phyloP scores from a whole-genome alignment of 352 stramenopile genomes.

The Pythium chondricola region DNA sequence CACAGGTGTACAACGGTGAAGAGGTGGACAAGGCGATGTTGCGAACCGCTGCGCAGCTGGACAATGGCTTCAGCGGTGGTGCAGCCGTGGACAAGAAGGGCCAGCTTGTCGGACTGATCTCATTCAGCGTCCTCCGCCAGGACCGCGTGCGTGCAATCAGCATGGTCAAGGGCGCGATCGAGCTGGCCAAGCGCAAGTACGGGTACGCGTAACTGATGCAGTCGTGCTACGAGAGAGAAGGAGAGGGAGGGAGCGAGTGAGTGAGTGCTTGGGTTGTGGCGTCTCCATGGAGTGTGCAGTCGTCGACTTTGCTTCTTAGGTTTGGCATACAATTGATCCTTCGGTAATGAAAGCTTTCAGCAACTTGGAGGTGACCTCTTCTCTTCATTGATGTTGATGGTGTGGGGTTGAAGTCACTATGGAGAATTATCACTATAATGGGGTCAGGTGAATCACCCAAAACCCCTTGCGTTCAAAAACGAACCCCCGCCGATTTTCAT shows the following conservation, averaged over 20 bases:
- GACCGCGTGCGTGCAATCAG: conserved; percentile 85
- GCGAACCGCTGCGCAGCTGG: conserved; percentile 72
- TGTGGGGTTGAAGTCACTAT: background rate
- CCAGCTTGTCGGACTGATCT: conserved; percentile 79
- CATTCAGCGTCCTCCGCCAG: conserved; percentile 80
- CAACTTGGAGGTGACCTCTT: background rate
- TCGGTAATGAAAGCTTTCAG: no score
- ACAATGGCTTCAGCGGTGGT: conserved; percentile 83
- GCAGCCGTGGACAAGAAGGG: conserved; percentile 83
- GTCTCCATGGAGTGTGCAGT: no score
- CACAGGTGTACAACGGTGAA: conserved; percentile 77
- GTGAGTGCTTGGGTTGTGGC: no score
- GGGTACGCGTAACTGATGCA: conserved; percentile 56
- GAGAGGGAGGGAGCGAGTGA: background rate
- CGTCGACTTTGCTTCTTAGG: no score
- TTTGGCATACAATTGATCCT: no score
- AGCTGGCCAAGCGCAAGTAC: conserved; percentile 76
- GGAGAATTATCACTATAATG: conserved; percentile 4
- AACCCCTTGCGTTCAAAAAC: conserved; percentile 5
- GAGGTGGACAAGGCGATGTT: conserved; percentile 86
- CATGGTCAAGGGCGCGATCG: conserved; percentile 85
- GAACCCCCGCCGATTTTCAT: conserved; percentile 9
- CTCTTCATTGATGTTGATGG: background rate
- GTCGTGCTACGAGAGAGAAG: background rate
- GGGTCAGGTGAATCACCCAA: conserved; percentile 11